Base-by-base conservation (phyloP, 140 eudicot species). In the Artemisia princeps region DNA sequence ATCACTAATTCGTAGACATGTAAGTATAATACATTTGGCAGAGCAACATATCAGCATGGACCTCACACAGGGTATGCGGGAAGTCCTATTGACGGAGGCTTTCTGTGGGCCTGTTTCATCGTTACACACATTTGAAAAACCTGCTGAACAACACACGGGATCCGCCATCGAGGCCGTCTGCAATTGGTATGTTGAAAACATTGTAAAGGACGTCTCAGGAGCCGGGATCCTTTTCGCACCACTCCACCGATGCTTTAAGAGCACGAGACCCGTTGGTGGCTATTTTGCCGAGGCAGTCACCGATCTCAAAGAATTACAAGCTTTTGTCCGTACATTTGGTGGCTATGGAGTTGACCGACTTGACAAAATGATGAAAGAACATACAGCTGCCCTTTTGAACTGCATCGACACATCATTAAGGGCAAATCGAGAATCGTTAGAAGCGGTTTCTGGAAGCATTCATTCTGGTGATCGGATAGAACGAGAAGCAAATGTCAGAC, bases 1-100 rank as follows among this genome's bases (percentile, higher is more conserved):
- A 74, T 81, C 94, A 23, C 81, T 92, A 60, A 81, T 92, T 30
- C 96, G 82, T 37, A 82, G 99, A 60, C 99, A 92, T 44, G 83
- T 84, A 55, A 79, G 90, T 58, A 92, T 92, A 68, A 81, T 92
- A 61, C 96, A 86, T 65, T 54, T 92, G 42, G 95, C 99, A 1
- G 99, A 92, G 73, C 99, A 92, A 67, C 99, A 92, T 56, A 86
- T 92, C 68, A 92, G 99, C 87, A 92, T 92, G 99, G 99, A 92
- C 82, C 94, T 92, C 55, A 88, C 96, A 17, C 94, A 88, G 78
- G 96, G 95, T 30, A 86, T 92, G 70, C 86, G 99, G 19, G 99
- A 92, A 80, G 94, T 92, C 16, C 66, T 92, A 64, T 87, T 92
- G 62, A 70, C 82, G 0, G 96, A 88, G 64, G 73, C 94, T 57